Conservation (phyloP, 2,329 filamentous ascomycete species). For the Aspergillus melleus region DNA sequence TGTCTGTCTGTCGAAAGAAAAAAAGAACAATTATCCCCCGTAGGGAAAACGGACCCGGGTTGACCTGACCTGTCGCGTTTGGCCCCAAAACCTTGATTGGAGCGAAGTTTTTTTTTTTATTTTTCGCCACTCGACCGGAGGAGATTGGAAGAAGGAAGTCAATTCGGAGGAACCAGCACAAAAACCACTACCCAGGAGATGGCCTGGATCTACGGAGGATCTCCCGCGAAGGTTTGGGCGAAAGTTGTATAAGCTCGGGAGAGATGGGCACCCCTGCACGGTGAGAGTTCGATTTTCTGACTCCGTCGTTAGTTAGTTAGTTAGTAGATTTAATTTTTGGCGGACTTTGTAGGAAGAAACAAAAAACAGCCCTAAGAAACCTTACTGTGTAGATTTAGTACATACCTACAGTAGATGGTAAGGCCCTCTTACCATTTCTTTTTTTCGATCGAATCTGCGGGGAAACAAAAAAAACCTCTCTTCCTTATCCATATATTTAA, state of each 20-base stretch:
- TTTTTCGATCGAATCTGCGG: neutral
- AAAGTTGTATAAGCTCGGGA: slow-evolving; percentile 22
- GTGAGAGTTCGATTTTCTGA: slow-evolving; percentile 12
- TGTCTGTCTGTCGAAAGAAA: neutral
- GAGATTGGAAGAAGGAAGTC: neutral
- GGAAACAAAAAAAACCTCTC: neutral
- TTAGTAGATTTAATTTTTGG: too few relatives aligned
- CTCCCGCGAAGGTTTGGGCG: slow-evolving; percentile 35
- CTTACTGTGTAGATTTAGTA: neutral
- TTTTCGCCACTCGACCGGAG: neutral
- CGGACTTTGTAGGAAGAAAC: too few relatives aligned
- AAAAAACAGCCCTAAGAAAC: neutral
- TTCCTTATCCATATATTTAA: neutral
- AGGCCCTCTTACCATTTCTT: too few relatives aligned
- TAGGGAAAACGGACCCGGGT: neutral
- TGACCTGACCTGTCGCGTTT: neutral
- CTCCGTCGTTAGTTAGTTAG: neutral
- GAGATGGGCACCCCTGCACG: slow-evolving; percentile 23
- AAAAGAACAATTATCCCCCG: neutral
- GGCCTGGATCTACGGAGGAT: slow-evolving; percentile 36
- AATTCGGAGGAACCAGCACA: neutral
- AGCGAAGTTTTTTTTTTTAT: too few relatives aligned
- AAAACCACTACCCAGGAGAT: neutral
- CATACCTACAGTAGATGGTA: too few relatives aligned
- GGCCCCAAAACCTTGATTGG: neutral